phyloP scores from a whole-genome alignment of 495 filamentous ascomycete genomes.

The Hyphodiscus hymeniophilus region DNA sequence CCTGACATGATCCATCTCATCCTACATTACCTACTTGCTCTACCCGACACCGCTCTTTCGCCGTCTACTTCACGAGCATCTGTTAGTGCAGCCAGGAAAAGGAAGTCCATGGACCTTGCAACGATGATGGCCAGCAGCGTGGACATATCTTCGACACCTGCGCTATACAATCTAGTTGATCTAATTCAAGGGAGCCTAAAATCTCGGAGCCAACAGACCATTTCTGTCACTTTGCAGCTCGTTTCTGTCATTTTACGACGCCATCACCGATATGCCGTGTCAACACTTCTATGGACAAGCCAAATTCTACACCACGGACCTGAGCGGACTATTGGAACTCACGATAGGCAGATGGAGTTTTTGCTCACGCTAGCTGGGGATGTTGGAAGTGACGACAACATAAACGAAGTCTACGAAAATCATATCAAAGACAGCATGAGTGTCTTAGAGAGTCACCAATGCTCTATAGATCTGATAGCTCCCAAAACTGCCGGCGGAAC shows the following conservation, averaged over 20 bases:
- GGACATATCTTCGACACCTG: slow-evolving; percentile 57
- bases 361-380: slow-evolving; percentile 63
- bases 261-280: slow-evolving; percentile 78
- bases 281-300: slow-evolving; percentile 61
- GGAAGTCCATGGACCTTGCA: slow-evolving; percentile 83
- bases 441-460: slow-evolving; percentile 73
- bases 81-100: slow-evolving; percentile 60
- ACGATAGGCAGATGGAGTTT: slow-evolving; percentile 70
- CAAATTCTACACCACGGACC: slow-evolving; percentile 39
- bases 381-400: slow-evolving; percentile 61
- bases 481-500: slow-evolving; percentile 44
- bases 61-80: slow-evolving; percentile 12
- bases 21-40: slow-evolving; percentile 81
- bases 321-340: slow-evolving; percentile 65
- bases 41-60: slow-evolving; percentile 44
- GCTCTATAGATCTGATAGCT: slow-evolving; percentile 51
- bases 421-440: slow-evolving; percentile 72
- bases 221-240: slow-evolving; percentile 78
- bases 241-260: slow-evolving; percentile 74
- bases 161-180: slow-evolving; percentile 88
- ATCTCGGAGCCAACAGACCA: slow-evolving; percentile 79
- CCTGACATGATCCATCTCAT: slow-evolving; percentile 89
- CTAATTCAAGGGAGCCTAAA: slow-evolving; percentile 78
- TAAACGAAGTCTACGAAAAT: slow-evolving; percentile 73
- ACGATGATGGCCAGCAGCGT: slow-evolving; percentile 63